A percentile compares a stretch with the other conserved stretches of the same genome.
Evolutionary conservation across 1,139 yeast genomes (phyloP).

Genomic region (Pichia sp.): DNA sequence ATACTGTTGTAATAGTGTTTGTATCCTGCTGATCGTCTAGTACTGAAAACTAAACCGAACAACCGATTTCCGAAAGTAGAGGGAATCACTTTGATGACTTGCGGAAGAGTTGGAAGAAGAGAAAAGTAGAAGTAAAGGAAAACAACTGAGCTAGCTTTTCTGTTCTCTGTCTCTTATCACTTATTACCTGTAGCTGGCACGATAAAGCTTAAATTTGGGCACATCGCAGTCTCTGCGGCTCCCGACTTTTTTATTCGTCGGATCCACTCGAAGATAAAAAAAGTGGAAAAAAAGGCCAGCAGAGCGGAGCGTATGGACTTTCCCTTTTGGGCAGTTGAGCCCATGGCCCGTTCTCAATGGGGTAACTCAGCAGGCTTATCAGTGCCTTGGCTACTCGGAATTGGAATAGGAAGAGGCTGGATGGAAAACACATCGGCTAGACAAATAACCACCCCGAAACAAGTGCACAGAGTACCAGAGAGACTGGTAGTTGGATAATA

Average conservation of each 20-base stretch:
- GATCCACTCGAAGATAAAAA: not conserved
- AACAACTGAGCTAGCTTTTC: not conserved
- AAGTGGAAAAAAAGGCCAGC: not conserved
- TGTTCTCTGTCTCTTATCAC: not conserved
- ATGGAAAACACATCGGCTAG: not conserved
- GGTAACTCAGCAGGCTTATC: not conserved
- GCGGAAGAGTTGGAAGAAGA: not conserved
- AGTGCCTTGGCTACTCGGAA: not conserved
- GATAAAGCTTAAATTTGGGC: too few relatives aligned
- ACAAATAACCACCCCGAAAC: too few relatives aligned
- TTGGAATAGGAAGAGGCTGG: not conserved
- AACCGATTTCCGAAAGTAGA: not conserved
- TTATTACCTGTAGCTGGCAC: too few relatives aligned
- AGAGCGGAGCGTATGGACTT: conserved; percentile 1
- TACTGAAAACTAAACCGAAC: not conserved
- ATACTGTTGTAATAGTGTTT: not conserved
- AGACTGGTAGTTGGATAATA: too few relatives aligned
- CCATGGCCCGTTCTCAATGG: not conserved
- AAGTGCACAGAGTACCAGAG: too few relatives aligned
- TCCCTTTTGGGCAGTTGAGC: not conserved
- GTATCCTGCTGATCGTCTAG: not conserved
- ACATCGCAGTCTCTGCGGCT: too few relatives aligned
- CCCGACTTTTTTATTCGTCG: not conserved
- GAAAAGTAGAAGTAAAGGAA: not conserved
- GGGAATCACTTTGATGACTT: not conserved